Evolutionary conservation across 768 basidiomycete species (phyloP).

Genomic region (Pholiota conissans): DNA sequence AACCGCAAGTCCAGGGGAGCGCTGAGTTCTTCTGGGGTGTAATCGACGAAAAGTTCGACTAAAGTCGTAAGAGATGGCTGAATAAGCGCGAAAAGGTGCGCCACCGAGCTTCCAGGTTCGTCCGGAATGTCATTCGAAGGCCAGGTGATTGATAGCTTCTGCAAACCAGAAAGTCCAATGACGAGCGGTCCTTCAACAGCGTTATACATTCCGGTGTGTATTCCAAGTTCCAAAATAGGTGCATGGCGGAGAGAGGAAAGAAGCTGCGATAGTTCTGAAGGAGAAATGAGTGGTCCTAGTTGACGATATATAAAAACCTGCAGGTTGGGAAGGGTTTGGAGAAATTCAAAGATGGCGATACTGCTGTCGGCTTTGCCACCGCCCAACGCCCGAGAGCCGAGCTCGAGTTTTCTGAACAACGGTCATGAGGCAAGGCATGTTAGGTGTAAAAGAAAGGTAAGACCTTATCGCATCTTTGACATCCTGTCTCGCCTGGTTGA

Average conservation of each 20-base stretch:
- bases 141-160: neutral
- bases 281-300: neutral
- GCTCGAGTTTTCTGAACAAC: neutral
- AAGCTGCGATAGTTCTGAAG: neutral
- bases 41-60: neutral
- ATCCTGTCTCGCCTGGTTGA: constrained; percentile 2
- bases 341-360: neutral
- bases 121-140: neutral
- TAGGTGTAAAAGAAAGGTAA: neutral
- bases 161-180: neutral
- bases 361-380: neutral
- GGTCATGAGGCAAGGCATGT: no score
- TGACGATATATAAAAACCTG: neutral
- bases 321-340: neutral
- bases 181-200: neutral
- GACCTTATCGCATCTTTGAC: constrained; percentile 10
- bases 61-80: neutral
- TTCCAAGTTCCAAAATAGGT: neutral
- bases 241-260: neutral
- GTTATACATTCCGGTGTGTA: neutral
- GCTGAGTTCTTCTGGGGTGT: neutral
- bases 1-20: neutral
- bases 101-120: neutral
- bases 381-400: neutral
- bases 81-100: neutral